Conservation (phyloP, 768 basidiomycete species). For the Sistotremastrum niveocremeum region DNA sequence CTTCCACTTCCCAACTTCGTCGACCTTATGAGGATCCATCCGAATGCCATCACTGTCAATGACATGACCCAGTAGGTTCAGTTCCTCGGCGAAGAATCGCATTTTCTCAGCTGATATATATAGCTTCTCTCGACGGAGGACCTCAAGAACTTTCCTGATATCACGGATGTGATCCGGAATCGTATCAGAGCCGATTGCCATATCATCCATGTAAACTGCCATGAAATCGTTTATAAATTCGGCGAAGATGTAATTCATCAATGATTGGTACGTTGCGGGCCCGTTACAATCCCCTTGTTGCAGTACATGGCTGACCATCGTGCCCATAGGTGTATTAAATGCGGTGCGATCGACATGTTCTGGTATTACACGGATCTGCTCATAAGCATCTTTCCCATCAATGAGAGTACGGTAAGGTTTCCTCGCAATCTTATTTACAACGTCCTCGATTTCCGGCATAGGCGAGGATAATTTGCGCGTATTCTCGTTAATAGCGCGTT, state of each 20-base stretch:
- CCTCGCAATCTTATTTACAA: slow-evolving; percentile 11
- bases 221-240: slow-evolving; percentile 18
- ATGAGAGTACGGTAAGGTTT: slow-evolving; percentile 13
- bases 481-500: slow-evolving; percentile 18
- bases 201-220: slow-evolving; percentile 22
- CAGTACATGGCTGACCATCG: slow-evolving; percentile 28
- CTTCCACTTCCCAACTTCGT: slow-evolving; percentile 12
- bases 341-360: slow-evolving; percentile 15
- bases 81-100: slow-evolving; percentile 14
- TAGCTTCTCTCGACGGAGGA: slow-evolving; percentile 19
- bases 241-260: slow-evolving; percentile 29
- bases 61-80: slow-evolving; percentile 23
- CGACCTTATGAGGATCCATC: slow-evolving; percentile 14
- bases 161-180: slow-evolving; percentile 18
- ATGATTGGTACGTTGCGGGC: slow-evolving; percentile 26
- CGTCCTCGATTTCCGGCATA: slow-evolving; percentile 16
- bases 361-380: slow-evolving; percentile 16
- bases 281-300: slow-evolving; percentile 22
- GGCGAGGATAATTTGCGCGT: slow-evolving; percentile 15
- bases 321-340: slow-evolving; percentile 27
- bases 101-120: slow-evolving; percentile 25
- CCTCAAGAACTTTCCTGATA: slow-evolving; percentile 18
- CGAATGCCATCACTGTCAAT: slow-evolving; percentile 18
- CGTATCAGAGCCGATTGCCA: slow-evolving; percentile 6
- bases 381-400: slow-evolving; percentile 19